Evolutionary conservation across 495 filamentous ascomycete species (phyloP).

Genomic region (Neurospora tetrasperma): DNA sequence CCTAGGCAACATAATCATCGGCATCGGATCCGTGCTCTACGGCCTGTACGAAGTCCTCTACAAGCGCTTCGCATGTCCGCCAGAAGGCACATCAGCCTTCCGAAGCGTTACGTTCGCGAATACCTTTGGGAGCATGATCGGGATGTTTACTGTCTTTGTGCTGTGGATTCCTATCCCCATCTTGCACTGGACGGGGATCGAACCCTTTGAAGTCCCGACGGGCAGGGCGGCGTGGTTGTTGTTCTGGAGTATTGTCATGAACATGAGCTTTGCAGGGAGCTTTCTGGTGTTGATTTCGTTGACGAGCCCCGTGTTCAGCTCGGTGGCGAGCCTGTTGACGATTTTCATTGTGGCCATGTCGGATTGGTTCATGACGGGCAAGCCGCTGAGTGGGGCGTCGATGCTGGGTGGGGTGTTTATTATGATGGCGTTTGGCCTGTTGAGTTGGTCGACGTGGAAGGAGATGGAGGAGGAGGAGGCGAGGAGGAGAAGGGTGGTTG

Average conservation of each 20-base stretch:
- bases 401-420: conserved; percentile 79
- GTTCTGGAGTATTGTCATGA: conserved; percentile 67
- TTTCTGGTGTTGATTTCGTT: conserved; percentile 88
- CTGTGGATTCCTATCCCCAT: conserved; percentile 89
- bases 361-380: conserved; percentile 76
- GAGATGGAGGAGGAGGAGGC: conserved; percentile 79
- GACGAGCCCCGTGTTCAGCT: conserved; percentile 83
- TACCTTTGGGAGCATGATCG: conserved; percentile 78
- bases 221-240: conserved; percentile 72
- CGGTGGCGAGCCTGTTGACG: conserved; percentile 83
- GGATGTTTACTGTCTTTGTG: conserved; percentile 69
- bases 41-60: conserved; percentile 96
- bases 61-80: conserved; percentile 84
- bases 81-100: conserved; percentile 69
- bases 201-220: conserved; percentile 71
- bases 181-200: conserved; percentile 64
- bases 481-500: conserved; percentile 41
- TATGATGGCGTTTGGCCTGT: conserved; percentile 69
- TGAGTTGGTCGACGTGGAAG: conserved; percentile 84
- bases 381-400: conserved; percentile 60
- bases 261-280: conserved; percentile 83
- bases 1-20: conserved; percentile 84
- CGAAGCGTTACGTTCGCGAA: conserved; percentile 90
- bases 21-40: conserved; percentile 85
- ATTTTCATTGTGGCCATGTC: conserved; percentile 92